phyloP scores from a whole-genome alignment of 208 protist species.

The Polymyxa betae region DNA sequence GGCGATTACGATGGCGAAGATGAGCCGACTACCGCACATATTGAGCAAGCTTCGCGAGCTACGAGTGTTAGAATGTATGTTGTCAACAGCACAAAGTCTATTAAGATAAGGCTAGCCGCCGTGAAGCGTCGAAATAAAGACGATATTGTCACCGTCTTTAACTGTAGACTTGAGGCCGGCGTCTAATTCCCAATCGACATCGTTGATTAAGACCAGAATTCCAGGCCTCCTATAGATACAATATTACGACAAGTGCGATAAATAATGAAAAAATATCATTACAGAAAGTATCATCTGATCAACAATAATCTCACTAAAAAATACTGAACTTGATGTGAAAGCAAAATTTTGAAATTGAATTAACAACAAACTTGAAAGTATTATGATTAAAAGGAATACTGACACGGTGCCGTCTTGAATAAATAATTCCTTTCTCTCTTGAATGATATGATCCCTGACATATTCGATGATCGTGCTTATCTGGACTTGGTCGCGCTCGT shows the following conservation, averaged over 20 bases:
- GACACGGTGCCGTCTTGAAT: conserved; percentile 29
- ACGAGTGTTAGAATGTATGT: not conserved
- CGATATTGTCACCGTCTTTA: not conserved
- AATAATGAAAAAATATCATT: no score
- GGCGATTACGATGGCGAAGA: not conserved
- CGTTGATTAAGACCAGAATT: conserved; percentile 44
- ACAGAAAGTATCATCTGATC: no score
- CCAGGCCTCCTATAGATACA: not conserved
- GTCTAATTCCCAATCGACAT: conserved; percentile 27
- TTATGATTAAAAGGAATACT: not conserved
- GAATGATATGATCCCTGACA: not conserved
- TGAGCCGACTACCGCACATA: not conserved
- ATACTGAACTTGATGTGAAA: no score
- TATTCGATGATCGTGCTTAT: not conserved
- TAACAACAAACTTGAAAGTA: no score
- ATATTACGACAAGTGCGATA: not conserved
- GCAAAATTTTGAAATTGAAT: no score
- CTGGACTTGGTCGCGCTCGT: not conserved
- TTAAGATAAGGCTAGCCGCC: not conserved
- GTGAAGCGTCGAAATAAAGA: conserved; percentile 26
- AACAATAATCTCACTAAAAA: no score
- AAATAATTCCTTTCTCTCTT: not conserved
- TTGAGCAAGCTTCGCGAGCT: not conserved
- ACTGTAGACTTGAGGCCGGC: not conserved
- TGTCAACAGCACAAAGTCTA: not conserved